Evolutionary conservation across 1,139 yeast species (phyloP), one percentile per base, ranked within the genome.

Genomic region (Pichia sp.): DNA sequence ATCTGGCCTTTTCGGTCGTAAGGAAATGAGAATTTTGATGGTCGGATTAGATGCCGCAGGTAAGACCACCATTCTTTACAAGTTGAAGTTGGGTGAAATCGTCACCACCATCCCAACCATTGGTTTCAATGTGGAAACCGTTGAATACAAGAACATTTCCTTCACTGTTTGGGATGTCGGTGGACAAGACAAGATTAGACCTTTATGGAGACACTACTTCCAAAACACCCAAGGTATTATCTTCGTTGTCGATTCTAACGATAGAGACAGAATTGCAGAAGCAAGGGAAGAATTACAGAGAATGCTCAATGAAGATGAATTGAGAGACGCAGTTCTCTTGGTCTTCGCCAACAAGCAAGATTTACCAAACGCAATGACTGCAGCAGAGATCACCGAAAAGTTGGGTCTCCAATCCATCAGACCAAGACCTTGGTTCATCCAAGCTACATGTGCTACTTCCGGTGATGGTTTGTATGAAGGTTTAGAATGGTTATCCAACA

Each of bases 141-240:
- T 85, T 55, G 94, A 85, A 68, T 85, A 85, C 74, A 84, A 84
- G 73, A 85, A 85, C 78, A 84, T 85, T 62, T 80, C 93, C 32
- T 85, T 85, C 72, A 85, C 94, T 48, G 94, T 85, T 50, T 85
- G 95, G 95, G 94, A 85, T 75, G 94, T 85, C 58, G 94, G 94
- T 80, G 94, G 94, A 77, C 94, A 85, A 72, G 94, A 83, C 66
- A 85, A 85, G 72, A 84, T 85, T 61, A 82, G 94, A 71, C 94
- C 94, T 42, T 72, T 85, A 65, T 85, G 95, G 95, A 81, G 94
- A 77, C 91, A 85, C 67, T 85, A 84, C 68, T 83, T 77, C 81
- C 93, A 84, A 67, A 84, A 84, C 75, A 83, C 94, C 45, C 94
- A 85, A 66, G 94, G 94, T 69, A 83, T 85, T 60, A 85, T 85